Base-by-base conservation (phyloP, 2,329 filamentous ascomycete species). In the Cordyceps fumosorosea region DNA sequence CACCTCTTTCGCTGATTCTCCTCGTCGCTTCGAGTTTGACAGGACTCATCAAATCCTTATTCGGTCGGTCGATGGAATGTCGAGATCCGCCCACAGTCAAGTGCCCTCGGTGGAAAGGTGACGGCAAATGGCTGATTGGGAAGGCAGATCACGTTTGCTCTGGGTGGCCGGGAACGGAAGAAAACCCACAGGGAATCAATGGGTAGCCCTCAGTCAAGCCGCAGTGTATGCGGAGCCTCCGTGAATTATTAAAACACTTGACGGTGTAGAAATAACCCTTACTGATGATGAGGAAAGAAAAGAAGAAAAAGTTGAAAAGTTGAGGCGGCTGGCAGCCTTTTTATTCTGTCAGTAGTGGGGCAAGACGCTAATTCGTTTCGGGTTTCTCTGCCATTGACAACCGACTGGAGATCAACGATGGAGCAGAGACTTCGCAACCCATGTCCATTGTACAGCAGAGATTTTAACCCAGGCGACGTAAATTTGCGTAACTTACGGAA, bases 91-190 rank as follows among this genome's bases (percentile, higher is more conserved):
- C 79, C 80, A 81, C 80, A 79, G 79, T 76, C 77, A 75, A 73
- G 73, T 74, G 77, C 78, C 78, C 75, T 66, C 66, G 55, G 51
- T 60, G 44, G 62, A 69, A 66, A 69, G 64, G 73, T 68, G 66
- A 68, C 68, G 57, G 52, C 51, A 20, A 67, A 70, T 70, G 77
- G 74, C 79, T 80, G 76, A 71, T 76, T 74, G 75, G 72, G 77
- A 80, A 78, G 78, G 77, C 73, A 71, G 70, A 61, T 77, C 74
- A 76, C 77, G 70, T 78, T 60, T 75, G 64, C 68, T 82, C 64
- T 78, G 67, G 79, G 78, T 73, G 80, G 80, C 80, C 78, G 80
- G 80, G 80, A 82, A 82, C 80, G 80, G 79, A 80, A 77, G 78
- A 74, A 80, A 75, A 80, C 76, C 76, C 77, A 82, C 76, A 70